A percentile compares a stretch with the other conserved stretches of the same genome.
Conservation (phyloP, 2,329 filamentous ascomycete species). For the Aspergillus pseudonomiae region DNA sequence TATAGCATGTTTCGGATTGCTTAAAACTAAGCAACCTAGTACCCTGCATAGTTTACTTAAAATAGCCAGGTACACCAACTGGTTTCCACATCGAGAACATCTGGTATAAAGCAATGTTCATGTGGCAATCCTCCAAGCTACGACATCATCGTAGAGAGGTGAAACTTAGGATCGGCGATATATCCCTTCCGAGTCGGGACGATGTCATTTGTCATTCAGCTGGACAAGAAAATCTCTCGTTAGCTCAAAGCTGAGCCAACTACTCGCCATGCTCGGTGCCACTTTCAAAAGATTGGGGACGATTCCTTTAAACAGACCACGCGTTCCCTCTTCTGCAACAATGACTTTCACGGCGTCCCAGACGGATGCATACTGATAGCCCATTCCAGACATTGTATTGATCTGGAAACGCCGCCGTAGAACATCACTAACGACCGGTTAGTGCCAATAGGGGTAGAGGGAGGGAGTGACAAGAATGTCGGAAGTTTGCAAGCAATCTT, state of each 20-base stretch:
- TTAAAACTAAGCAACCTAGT: not conserved
- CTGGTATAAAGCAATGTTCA: not conserved
- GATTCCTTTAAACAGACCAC: constrained; percentile 93
- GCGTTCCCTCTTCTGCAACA: constrained; percentile 77
- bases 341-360: constrained; percentile 82
- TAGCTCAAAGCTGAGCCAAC: constrained; percentile 96
- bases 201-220: constrained; percentile 42
- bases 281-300: constrained; percentile 95
- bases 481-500: constrained; percentile 41
- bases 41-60: not conserved
- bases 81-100: not conserved
- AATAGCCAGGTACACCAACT: not conserved
- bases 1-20: not conserved
- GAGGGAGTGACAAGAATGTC: not conserved
- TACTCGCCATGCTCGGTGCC: constrained; percentile 96
- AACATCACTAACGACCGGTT: constrained; percentile 67
- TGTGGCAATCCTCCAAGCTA: not conserved
- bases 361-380: constrained; percentile 90
- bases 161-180: not conserved
- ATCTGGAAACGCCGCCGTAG: constrained; percentile 93
- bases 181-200: not conserved
- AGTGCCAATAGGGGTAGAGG: constrained; percentile 3
- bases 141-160: not conserved
- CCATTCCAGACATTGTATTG: constrained; percentile 98
- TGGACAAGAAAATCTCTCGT: constrained; percentile 81